Percentiles rank a stretch among this genome's conserved stretches.
Evolutionary conservation across 495 filamentous ascomycete genomes (phyloP).

Genomic region (Sporormia fimetaria): DNA sequence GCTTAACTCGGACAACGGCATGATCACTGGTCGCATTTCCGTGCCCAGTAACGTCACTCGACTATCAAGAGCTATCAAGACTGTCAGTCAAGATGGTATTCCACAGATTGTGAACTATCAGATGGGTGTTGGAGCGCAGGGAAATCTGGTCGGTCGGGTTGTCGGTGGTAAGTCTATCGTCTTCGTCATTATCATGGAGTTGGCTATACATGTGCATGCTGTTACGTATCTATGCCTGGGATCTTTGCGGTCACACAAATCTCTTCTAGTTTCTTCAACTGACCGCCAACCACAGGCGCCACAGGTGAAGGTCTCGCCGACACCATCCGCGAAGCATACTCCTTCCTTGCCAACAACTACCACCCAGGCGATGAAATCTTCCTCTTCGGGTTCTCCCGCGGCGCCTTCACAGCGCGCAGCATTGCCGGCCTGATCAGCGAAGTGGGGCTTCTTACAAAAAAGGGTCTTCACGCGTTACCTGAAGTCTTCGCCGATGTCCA

Average conservation of each 20-base stretch:
- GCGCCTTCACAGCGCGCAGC: constrained; percentile 59
- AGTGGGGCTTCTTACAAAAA: constrained; percentile 52
- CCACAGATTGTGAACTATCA: constrained; percentile 35
- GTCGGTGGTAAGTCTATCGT: constrained; percentile 20
- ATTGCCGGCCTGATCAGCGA: constrained; percentile 51
- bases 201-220: too few relatives aligned
- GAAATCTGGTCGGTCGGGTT: constrained; percentile 25
- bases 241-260: background rate
- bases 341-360: constrained; percentile 57
- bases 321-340: constrained; percentile 56
- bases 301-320: constrained; percentile 34
- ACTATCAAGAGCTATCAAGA: constrained; percentile 33
- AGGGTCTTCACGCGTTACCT: constrained; percentile 52
- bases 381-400: constrained; percentile 59
- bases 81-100: constrained; percentile 31
- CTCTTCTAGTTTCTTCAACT: background rate
- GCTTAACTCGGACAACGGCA: constrained; percentile 32
- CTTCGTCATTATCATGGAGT: background rate
- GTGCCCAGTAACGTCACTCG: constrained; percentile 34
- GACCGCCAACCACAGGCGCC: constrained; percentile 16
- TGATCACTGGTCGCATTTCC: constrained; percentile 27
- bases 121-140: constrained; percentile 30
- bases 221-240: background rate
- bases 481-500: constrained; percentile 55
- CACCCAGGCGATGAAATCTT: constrained; percentile 57